Evolutionary conservation across 257 asterid genomes (phyloP).

Genomic region (Gynochthodes officinalis): DNA sequence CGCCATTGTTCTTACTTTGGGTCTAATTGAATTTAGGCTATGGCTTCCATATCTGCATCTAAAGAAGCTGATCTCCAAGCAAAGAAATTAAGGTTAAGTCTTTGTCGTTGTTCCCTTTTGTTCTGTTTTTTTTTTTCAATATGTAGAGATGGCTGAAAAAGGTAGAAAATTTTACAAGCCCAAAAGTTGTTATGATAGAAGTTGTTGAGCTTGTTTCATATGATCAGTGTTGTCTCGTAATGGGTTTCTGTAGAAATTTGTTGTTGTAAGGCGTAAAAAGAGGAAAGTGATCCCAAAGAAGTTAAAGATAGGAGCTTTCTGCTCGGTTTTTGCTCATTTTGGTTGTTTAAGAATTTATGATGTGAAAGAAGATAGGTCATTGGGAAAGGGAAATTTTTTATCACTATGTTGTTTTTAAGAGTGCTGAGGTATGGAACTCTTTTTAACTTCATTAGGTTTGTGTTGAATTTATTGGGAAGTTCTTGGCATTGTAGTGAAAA

Average conservation of each 20-base stretch:
- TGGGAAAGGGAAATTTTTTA: too few species aligned
- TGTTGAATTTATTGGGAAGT: not conserved
- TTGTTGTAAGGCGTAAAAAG: not conserved
- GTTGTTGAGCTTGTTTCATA: not conserved
- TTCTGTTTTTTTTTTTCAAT: not conserved
- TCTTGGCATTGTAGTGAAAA: not conserved
- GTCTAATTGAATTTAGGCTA: slow-evolving; percentile 49
- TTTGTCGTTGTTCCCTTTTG: not conserved
- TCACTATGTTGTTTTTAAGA: not conserved
- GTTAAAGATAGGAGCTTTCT: not conserved
- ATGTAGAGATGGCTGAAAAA: not conserved
- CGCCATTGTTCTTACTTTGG: not conserved
- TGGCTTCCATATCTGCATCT: slow-evolving; percentile 86
- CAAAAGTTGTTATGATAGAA: too few species aligned
- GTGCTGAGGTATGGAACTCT: not conserved
- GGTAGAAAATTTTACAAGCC: too few species aligned
- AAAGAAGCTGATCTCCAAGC: slow-evolving; percentile 96
- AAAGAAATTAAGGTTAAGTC: slow-evolving; percentile 72
- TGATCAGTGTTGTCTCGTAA: not conserved
- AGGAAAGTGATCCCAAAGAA: not conserved
- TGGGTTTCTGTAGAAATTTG: not conserved
- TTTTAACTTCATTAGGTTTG: not conserved
- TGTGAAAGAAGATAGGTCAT: not conserved
- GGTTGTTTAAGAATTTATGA: not conserved
- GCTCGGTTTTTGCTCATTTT: not conserved